Evolutionary conservation across 2,329 filamentous ascomycete genomes (phyloP).

Genomic region (Amesomyces nigricolor): DNA sequence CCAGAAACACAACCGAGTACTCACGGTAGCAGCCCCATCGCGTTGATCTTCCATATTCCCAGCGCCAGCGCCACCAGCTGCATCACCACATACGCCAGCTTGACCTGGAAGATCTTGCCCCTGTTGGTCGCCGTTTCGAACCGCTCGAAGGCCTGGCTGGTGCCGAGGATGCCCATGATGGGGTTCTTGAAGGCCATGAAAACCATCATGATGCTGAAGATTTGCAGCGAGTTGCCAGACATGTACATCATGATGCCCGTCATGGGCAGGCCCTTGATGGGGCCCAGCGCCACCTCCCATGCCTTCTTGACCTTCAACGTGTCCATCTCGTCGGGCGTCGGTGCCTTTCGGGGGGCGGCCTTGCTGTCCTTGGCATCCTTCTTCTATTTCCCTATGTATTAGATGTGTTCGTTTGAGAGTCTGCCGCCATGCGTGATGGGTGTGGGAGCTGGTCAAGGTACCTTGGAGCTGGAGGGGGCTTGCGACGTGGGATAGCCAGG

Average conservation of each 20-base stretch:
- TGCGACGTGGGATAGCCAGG: constrained; percentile 68
- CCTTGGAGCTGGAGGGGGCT: constrained; percentile 50
- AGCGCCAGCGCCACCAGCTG: constrained; percentile 78
- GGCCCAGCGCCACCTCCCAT: constrained; percentile 92
- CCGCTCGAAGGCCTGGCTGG: constrained; percentile 82
- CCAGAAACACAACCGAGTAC: constrained; percentile 32
- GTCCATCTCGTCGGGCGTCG: constrained; percentile 81
- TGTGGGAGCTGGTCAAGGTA: constrained; percentile 24
- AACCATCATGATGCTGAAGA: constrained; percentile 99
- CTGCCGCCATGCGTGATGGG: constrained; percentile 2
- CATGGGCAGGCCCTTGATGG: constrained; percentile 93
- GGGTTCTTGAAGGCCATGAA: constrained; percentile 99
- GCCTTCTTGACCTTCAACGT: constrained; percentile 96
- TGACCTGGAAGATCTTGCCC: constrained; percentile 70
- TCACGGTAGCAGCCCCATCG: constrained; percentile 89
- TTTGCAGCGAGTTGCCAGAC: constrained; percentile 96
- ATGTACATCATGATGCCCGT: constrained; percentile 99
- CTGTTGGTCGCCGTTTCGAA: constrained; percentile 80
- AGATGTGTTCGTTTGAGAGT: constrained; percentile 1
- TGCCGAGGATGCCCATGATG: constrained; percentile 73
- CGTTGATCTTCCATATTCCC: constrained; percentile 94
- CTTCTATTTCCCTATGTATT: constrained; percentile 36
- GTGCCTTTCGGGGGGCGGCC: constrained; percentile 54
- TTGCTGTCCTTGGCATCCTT: constrained; percentile 47
- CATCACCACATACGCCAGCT: constrained; percentile 80